Percentiles rank a stretch among this genome's conserved stretches.
phyloP scores from a whole-genome alignment of 306 rosid species.

The Medicago truncatula region DNA sequence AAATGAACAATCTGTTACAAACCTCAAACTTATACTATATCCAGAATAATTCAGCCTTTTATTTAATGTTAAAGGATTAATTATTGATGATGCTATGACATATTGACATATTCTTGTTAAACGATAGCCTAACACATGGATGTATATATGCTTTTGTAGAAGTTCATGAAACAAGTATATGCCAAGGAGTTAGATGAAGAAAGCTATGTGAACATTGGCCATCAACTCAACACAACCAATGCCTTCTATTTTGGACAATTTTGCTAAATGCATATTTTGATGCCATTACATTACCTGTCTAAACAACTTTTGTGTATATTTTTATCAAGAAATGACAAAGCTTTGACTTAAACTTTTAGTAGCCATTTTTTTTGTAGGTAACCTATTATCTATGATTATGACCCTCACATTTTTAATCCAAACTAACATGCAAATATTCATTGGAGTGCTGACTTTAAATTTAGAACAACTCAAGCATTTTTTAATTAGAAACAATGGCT shows the following conservation, averaged over 20 bases:
- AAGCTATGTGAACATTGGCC: conserved; percentile 16
- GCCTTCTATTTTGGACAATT: conserved; percentile 35
- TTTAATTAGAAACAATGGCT: neutral
- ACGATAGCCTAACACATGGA: too few relatives aligned
- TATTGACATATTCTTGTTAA: too few relatives aligned
- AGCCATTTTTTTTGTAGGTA: conserved; percentile 13
- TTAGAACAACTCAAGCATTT: conserved; percentile 5
- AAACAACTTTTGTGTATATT: conserved; percentile 35
- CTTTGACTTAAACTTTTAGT: conserved; percentile 31
- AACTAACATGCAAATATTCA: conserved; percentile 33
- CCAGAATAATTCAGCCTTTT: too few relatives aligned
- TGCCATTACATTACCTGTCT: conserved; percentile 24
- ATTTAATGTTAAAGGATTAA: too few relatives aligned
- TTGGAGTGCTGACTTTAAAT: conserved; percentile 24
- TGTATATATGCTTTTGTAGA: neutral
- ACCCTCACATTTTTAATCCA: conserved; percentile 18
- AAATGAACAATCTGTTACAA: too few relatives aligned
- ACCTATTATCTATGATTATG: conserved; percentile 5
- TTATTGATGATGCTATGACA: too few relatives aligned
- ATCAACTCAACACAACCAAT: conserved; percentile 28
- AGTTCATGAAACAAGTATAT: conserved; percentile 6
- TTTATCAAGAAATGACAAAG: conserved; percentile 31
- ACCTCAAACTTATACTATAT: too few relatives aligned
- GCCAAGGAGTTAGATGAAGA: neutral
- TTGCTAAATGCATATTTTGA: neutral